phyloP scores from a whole-genome alignment of 805 yeast species.

The Metschnikowia dekortorum region DNA sequence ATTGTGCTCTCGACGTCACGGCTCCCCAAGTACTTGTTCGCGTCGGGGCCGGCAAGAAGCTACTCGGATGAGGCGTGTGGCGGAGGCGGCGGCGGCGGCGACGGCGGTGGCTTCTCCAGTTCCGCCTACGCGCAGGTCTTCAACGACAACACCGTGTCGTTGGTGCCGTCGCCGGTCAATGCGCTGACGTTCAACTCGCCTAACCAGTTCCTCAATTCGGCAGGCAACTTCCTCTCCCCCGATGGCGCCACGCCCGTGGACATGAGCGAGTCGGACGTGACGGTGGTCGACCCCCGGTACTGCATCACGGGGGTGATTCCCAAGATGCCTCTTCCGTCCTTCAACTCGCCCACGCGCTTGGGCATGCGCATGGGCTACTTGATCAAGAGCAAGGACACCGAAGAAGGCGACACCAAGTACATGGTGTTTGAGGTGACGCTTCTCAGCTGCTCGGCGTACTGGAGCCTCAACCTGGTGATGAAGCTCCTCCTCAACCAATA shows the following conservation, averaged over 20 bases:
- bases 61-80: not conserved
- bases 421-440: conserved; percentile 58
- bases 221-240: conserved; percentile 32
- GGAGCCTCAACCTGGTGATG: conserved; percentile 53
- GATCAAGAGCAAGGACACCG: conserved; percentile 34
- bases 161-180: conserved; percentile 14
- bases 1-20: conserved; percentile 67
- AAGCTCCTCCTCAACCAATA: conserved; percentile 55
- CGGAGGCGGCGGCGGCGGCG: too few species aligned
- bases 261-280: conserved; percentile 18
- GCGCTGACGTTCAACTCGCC: conserved; percentile 34
- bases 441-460: conserved; percentile 68
- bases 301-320: conserved; percentile 57
- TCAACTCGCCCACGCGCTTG: conserved; percentile 65
- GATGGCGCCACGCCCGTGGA: conserved; percentile 13
- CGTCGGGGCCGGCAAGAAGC: conserved; percentile 18
- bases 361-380: conserved; percentile 71
- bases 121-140: not conserved
- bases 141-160: not conserved
- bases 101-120: not conserved
- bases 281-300: conserved; percentile 46
- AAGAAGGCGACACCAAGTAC: conserved; percentile 11
- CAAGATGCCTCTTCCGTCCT: conserved; percentile 57
- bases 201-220: conserved; percentile 31
- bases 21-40: conserved; percentile 44